Percentiles rank a stretch among this genome's conserved stretches.
Evolutionary conservation across 1,284 basidiomycete genomes (phyloP).

Genomic region (Ceratobasidium sp.): DNA sequence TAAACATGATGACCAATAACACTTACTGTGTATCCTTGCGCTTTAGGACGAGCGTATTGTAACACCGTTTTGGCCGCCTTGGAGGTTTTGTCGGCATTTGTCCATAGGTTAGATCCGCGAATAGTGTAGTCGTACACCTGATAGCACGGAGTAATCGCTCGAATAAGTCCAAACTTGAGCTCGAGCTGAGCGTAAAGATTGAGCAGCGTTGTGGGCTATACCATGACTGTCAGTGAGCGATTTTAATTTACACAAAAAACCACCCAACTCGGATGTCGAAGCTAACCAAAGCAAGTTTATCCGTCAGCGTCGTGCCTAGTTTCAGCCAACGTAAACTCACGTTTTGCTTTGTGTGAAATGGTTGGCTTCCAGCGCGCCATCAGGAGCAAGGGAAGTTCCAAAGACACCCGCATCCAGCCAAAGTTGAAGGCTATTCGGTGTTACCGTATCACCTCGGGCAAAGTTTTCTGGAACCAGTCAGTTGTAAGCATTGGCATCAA

Average conservation of each 20-base stretch:
- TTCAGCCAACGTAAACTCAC: constrained; percentile 47
- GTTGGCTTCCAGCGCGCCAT: constrained; percentile 42
- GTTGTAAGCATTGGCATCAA: background rate
- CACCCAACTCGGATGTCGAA: constrained; percentile 97
- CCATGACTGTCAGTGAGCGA: constrained; percentile 32
- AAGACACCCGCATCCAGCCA: constrained; percentile 28
- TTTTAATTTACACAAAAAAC: background rate
- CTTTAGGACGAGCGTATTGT: constrained; percentile 43
- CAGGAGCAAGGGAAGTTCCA: constrained; percentile 27
- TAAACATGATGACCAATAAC: background rate
- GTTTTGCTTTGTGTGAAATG: constrained; percentile 39
- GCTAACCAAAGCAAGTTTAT: constrained; percentile 64
- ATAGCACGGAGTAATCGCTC: constrained; percentile 62
- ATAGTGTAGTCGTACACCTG: constrained; percentile 58
- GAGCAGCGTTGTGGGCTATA: constrained; percentile 59
- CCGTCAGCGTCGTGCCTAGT: constrained; percentile 96
- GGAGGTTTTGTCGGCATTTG: constrained; percentile 54
- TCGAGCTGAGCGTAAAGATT: constrained; percentile 64
- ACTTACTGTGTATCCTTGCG: constrained; percentile 1
- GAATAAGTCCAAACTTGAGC: constrained; percentile 59
- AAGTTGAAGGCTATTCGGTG: constrained; percentile 10
- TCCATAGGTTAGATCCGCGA: constrained; percentile 49
- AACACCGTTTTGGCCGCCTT: constrained; percentile 55
- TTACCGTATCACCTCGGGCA: constrained; percentile 43
- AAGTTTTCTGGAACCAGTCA: constrained; percentile 40